Conservation (phyloP, 306 rosid genomes). For the Trichosanthes truncata region DNA sequence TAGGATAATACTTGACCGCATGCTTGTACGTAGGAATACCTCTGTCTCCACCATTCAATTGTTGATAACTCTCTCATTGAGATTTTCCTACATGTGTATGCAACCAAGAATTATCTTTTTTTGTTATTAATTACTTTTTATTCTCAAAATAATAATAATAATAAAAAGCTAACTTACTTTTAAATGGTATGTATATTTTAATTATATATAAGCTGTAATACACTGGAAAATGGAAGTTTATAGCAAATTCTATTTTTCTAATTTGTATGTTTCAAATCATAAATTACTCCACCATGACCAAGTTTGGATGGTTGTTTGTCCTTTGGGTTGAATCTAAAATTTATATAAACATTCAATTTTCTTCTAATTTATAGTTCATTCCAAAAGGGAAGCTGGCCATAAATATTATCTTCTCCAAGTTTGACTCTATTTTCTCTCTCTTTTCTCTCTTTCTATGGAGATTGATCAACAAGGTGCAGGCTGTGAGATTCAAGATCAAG, state of each 20-base stretch:
- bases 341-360: background rate
- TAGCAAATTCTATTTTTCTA: background rate
- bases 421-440: too few relatives aligned
- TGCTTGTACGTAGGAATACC: too few relatives aligned
- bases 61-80: too few relatives aligned
- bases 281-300: slow-evolving; percentile 4
- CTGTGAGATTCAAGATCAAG: background rate
- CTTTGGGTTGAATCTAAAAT: slow-evolving; percentile 27
- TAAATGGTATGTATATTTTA: too few relatives aligned
- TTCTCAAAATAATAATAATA: too few relatives aligned
- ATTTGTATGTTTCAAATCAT: background rate
- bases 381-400: background rate
- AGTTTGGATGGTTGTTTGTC: slow-evolving; percentile 25
- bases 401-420: background rate
- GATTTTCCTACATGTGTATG: too few relatives aligned
- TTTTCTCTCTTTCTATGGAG: slow-evolving; percentile 4
- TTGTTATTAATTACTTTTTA: too few relatives aligned
- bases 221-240: background rate
- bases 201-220: background rate
- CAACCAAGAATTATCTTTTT: too few relatives aligned
- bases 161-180: too few relatives aligned
- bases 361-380: slow-evolving; percentile 5
- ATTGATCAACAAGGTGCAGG: slow-evolving; percentile 7
- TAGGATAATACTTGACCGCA: too few relatives aligned
- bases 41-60: too few relatives aligned